Percentiles rank a stretch among this genome's conserved stretches.
These are phyloP conservation scores for Saturnispora hagleri DNA, from an alignment of 805 yeast species.

Conservation along the genomic window DNA sequence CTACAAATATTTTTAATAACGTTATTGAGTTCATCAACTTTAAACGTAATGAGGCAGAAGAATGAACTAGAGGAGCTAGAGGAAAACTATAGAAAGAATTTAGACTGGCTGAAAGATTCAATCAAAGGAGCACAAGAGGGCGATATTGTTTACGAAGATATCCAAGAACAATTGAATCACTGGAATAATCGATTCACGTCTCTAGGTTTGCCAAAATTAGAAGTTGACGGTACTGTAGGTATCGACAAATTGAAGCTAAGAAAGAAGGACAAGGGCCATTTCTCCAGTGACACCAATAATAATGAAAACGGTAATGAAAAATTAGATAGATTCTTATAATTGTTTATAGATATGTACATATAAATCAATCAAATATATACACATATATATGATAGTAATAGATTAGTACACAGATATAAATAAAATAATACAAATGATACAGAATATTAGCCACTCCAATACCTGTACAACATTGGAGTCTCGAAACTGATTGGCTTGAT, in stretches of 20 bases:
- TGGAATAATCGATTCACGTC: constrained; percentile 34
- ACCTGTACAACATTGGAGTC: constrained; percentile 53
- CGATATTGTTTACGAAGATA: constrained; percentile 26
- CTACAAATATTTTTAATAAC: constrained; percentile 26
- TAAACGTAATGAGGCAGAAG: constrained; percentile 38
- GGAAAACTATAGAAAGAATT: constrained; percentile 32
- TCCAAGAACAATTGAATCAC: constrained; percentile 32
- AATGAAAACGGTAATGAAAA: constrained; percentile 7
- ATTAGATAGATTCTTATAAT: constrained; percentile 12
- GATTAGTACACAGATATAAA: not conserved
- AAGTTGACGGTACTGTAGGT: constrained; percentile 15
- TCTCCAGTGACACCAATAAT: not conserved
- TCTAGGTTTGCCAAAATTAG: constrained; percentile 20
- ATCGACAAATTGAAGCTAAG: constrained; percentile 11
- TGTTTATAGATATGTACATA: constrained; percentile 1
- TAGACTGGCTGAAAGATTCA: constrained; percentile 26
- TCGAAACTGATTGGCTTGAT: constrained; percentile 50
- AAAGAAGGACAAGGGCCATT: not conserved
- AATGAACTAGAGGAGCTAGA: constrained; percentile 35
- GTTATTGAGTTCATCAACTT: constrained; percentile 32
- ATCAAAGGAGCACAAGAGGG: constrained; percentile 17
- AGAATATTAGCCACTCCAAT: constrained; percentile 44
- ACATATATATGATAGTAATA: not conserved
- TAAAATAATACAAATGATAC: not conserved
- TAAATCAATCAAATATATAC: not conserved